These are phyloP conservation scores for Podaxis mareebaensis DNA, from an alignment of 768 basidiomycete species.

Conservation along the genomic window DNA sequence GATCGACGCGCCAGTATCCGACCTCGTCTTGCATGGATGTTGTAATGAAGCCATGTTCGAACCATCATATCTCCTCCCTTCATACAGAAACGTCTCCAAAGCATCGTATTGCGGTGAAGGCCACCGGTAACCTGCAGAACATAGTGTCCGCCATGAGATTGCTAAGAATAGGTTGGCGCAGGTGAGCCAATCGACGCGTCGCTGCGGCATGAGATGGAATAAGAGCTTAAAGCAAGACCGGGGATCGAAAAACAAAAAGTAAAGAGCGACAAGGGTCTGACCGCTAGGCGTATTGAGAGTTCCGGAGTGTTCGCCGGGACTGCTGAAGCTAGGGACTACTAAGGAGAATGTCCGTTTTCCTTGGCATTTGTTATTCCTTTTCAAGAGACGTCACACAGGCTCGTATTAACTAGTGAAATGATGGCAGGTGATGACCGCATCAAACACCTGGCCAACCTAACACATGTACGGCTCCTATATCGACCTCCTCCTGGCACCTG, in stretches of 20 bases:
- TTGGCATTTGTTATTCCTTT: not conserved
- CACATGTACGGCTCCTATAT: too few relatives aligned
- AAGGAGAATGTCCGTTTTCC: not conserved
- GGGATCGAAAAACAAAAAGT: not conserved
- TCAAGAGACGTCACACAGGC: too few relatives aligned
- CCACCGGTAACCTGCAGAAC: slow-evolving; percentile 17
- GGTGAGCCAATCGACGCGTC: not conserved
- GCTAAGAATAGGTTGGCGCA: not conserved
- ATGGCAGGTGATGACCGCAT: too few relatives aligned
- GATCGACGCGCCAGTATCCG: slow-evolving; percentile 19
- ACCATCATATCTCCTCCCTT: slow-evolving; percentile 18
- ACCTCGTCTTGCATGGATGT: slow-evolving; percentile 20
- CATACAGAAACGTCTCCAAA: slow-evolving; percentile 21
- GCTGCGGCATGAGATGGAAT: not conserved
- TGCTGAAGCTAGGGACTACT: not conserved
- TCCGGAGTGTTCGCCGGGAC: not conserved
- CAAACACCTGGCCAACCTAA: too few relatives aligned
- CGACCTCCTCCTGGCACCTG: too few relatives aligned
- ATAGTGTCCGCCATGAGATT: not conserved
- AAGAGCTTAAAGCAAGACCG: not conserved
- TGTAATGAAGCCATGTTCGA: slow-evolving; percentile 23
- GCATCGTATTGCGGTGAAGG: slow-evolving; percentile 22
- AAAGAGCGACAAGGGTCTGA: not conserved
- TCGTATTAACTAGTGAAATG: too few relatives aligned
- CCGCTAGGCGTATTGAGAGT: not conserved